Evolutionary conservation across 2,329 filamentous ascomycete genomes (phyloP).

Genomic region (Sporothrix inflata): DNA sequence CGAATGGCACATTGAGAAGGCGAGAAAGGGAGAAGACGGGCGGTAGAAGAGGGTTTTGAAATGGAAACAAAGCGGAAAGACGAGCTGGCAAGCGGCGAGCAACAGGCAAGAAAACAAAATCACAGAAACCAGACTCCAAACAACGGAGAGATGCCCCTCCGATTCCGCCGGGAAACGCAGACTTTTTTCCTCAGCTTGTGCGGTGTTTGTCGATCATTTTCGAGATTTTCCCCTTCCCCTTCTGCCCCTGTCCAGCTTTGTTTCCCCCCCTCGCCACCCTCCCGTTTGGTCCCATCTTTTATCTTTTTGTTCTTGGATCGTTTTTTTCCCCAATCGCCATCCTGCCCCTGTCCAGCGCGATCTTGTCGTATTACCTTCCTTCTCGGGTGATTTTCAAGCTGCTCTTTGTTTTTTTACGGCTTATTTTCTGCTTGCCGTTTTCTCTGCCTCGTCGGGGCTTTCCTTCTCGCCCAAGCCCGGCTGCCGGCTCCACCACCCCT

Average conservation of each 20-base stretch:
- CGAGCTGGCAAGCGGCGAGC: not conserved
- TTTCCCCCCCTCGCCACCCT: no score
- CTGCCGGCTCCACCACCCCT: not conserved
- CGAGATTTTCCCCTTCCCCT: not conserved
- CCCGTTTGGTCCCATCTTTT: not conserved
- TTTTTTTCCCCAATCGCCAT: not conserved
- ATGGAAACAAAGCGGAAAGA: not conserved
- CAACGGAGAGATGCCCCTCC: not conserved
- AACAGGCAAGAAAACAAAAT: not conserved
- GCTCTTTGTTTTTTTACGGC: not conserved
- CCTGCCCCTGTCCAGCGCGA: not conserved
- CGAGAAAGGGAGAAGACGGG: not conserved
- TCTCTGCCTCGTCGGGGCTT: not conserved
- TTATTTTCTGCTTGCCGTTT: not conserved
- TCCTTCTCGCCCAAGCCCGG: not conserved
- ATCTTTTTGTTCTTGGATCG: not conserved
- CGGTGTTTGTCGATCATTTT: conserved; percentile 6
- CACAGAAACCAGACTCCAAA: not conserved
- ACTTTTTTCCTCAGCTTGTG: not conserved
- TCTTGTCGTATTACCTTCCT: conserved; percentile 1
- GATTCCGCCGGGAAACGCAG: not conserved
- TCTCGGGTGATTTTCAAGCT: not conserved
- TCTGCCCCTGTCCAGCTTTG: not conserved
- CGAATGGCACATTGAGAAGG: not conserved
- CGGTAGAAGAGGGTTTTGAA: fast-evolving